These are phyloP conservation scores for Cordyceps cicadae DNA, from an alignment of 2,329 filamentous ascomycete genomes.

Conservation along the genomic window DNA sequence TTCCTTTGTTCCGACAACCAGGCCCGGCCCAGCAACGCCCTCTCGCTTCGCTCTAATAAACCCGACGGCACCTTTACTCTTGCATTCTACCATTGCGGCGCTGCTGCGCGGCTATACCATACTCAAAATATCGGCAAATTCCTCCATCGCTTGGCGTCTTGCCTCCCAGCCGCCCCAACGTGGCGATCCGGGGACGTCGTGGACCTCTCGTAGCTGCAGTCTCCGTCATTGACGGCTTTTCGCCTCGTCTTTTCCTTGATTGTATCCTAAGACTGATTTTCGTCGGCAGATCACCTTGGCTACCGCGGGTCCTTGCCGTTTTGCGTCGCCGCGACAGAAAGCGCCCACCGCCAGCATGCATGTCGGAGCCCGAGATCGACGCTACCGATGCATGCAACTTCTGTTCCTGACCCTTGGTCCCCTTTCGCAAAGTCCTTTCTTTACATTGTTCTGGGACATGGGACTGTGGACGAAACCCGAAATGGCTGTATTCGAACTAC, in stretches of 20 bases:
- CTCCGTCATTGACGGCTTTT: background rate
- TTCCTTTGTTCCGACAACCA: constrained; percentile 2
- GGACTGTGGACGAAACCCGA: background rate
- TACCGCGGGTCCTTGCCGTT: background rate
- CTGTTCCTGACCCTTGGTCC: background rate
- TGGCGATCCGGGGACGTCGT: background rate
- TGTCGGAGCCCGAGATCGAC: constrained; percentile 2
- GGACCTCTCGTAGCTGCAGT: background rate
- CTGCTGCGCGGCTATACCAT: background rate
- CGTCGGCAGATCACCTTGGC: background rate
- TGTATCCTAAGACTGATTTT: background rate
- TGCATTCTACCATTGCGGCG: background rate
- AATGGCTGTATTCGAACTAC: background rate
- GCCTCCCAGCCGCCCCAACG: background rate
- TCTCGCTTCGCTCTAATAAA: constrained; percentile 1
- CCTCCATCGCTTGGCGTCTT: background rate
- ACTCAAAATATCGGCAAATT: background rate
- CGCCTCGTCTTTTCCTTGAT: background rate
- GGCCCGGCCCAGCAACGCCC: background rate
- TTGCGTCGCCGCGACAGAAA: background rate
- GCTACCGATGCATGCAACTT: constrained; percentile 4
- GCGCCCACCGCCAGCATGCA: constrained; percentile 1
- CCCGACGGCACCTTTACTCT: background rate
- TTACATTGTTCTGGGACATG: background rate
- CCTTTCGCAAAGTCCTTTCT: background rate